Evolutionary conservation across 2,329 filamentous ascomycete genomes (phyloP).

Genomic region (Aspergillus arachidicola): DNA sequence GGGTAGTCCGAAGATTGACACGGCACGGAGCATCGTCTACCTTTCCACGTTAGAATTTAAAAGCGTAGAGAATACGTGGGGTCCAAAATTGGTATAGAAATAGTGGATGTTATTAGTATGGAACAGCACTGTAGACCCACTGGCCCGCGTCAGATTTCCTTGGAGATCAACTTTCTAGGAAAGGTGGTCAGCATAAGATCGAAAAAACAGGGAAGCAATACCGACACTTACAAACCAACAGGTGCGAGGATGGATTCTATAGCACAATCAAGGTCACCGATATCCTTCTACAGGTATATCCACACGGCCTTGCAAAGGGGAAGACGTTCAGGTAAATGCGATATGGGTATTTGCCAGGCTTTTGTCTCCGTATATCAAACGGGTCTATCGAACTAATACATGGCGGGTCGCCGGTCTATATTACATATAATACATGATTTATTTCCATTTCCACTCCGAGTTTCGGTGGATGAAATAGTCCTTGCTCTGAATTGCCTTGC

Average conservation of each 20-base stretch:
- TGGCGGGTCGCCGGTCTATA: neutral
- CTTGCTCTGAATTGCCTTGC: conserved; percentile 21
- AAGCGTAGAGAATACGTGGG: no score
- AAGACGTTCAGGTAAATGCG: neutral
- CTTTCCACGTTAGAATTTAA: no score
- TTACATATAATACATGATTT: neutral
- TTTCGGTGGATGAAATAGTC: conserved; percentile 22
- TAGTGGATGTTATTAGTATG: no score
- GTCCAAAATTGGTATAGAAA: no score
- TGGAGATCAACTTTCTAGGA: no score
- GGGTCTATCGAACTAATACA: conserved; percentile 2
- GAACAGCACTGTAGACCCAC: no score
- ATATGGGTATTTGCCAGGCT: neutral
- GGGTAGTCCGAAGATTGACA: neutral
- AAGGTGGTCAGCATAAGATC: no score
- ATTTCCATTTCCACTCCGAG: conserved; percentile 22
- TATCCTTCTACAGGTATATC: neutral
- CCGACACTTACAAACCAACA: no score
- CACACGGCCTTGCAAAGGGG: neutral
- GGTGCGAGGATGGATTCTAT: no score
- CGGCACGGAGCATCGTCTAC: no score
- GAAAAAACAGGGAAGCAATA: no score
- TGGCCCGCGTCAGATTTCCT: no score
- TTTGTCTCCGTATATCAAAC: neutral
- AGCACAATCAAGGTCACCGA: neutral